These are phyloP conservation scores for Circinella minor DNA, from an alignment of 371 early-diverging fungal genomes.

Conservation along the genomic window DNA sequence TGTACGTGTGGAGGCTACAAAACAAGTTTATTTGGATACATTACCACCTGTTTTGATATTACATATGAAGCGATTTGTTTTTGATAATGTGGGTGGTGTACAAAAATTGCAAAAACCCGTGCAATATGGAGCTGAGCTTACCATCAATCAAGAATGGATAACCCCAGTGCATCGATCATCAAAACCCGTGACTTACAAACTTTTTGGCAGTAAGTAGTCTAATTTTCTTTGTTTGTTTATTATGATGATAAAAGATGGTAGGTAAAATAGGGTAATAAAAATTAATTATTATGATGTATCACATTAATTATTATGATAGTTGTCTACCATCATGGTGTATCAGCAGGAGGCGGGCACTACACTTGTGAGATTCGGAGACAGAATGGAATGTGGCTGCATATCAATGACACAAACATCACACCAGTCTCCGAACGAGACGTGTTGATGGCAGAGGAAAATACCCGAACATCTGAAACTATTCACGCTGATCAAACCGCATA, in stretches of 20 bases:
- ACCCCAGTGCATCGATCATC: conserved; percentile 52
- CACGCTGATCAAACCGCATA: conserved; percentile 53
- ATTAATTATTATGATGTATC: conserved; percentile 15
- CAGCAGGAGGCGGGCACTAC: conserved; percentile 95
- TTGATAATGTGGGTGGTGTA: conserved; percentile 76
- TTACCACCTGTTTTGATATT: conserved; percentile 94
- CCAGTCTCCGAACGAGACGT: conserved; percentile 73
- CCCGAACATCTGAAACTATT: conserved; percentile 46
- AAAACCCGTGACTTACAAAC: conserved; percentile 53
- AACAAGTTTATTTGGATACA: conserved; percentile 81
- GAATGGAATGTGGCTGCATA: conserved; percentile 85
- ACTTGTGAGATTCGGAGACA: conserved; percentile 88
- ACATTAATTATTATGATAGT: conserved; percentile 47
- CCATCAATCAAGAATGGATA: conserved; percentile 74
- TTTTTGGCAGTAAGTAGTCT: conserved; percentile 54
- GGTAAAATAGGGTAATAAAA: conserved; percentile 22
- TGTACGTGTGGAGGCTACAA: conserved; percentile 77
- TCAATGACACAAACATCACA: conserved; percentile 87
- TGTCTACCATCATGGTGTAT: conserved; percentile 94
- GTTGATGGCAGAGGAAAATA: conserved; percentile 49
- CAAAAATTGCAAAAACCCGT: conserved; percentile 90
- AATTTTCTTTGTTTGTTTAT: not conserved
- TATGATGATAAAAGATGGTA: not conserved
- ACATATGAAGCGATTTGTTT: conserved; percentile 94
- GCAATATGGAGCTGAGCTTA: conserved; percentile 68